A percentile compares a stretch with the other conserved stretches of the same genome.
These are phyloP conservation scores for Schoenoplectus tabernaemontani DNA, from an alignment of 202 grass and related monocot genomes.

Conservation along the genomic window DNA sequence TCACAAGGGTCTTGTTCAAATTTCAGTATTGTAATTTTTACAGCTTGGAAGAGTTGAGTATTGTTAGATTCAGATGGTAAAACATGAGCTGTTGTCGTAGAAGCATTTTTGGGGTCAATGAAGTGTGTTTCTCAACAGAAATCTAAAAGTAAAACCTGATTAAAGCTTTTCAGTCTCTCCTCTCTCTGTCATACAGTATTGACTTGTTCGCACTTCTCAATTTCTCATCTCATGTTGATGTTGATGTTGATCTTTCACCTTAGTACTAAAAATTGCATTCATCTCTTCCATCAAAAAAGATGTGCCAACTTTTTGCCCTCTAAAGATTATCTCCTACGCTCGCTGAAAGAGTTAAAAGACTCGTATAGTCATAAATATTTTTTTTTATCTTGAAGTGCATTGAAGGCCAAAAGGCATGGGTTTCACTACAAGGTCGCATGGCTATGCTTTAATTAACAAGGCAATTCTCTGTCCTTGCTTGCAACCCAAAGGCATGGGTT, in stretches of 20 bases:
- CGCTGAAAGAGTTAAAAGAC: too few relatives aligned
- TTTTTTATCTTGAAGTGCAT: too few relatives aligned
- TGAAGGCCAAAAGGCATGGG: background rate
- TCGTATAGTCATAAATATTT: background rate
- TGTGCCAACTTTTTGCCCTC: background rate
- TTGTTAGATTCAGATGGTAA: background rate
- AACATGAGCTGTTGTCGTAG: background rate
- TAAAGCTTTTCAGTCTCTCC: background rate
- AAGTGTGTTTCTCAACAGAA: background rate
- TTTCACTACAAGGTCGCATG: background rate
- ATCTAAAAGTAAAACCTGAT: background rate
- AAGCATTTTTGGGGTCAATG: background rate
- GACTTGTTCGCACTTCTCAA: background rate
- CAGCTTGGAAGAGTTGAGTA: background rate
- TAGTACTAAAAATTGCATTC: too few relatives aligned
- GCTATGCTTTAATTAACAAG: background rate
- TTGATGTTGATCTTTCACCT: too few relatives aligned
- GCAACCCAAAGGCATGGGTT: too few relatives aligned
- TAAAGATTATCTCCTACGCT: background rate
- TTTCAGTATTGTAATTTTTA: slow-evolving; percentile 1
- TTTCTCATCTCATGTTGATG: background rate
- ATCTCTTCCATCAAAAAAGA: too few relatives aligned
- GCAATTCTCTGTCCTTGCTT: background rate
- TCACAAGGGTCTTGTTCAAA: background rate
- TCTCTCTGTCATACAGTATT: background rate